Evolutionary conservation across 1,284 basidiomycete species (phyloP), one percentile per base, ranked within the genome.

Genomic region (Neonothopanus nambi): DNA sequence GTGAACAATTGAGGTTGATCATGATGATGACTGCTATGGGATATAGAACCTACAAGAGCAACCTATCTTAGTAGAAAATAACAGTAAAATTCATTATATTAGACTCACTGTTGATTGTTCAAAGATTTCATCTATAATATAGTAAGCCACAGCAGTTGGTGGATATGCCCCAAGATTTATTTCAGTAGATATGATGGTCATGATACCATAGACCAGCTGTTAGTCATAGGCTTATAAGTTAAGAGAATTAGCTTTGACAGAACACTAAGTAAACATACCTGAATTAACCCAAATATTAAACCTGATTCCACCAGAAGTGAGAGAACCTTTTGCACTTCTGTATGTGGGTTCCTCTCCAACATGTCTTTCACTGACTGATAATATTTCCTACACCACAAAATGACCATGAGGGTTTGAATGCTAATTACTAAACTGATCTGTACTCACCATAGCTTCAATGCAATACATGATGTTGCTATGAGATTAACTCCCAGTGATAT

Each of bases 11-110:
- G 8, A 50, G 9, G 38, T 41, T 40, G 11, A 28, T 9, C 48
- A 50, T 50, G 39, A 50, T 50, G 24, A 50, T 50, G 8, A 50
- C 48, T 6, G 28, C 39, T 20, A 50, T 28, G n/a, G 48, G 18
- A 13, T 50, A 42, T 33, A 50, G 17, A 9, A 50, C 33, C 48
- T 50, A 18, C 12, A 17, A 28, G 13, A 17, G n/a, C n/a, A n/a
- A n/a, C n/a, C n/a, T n/a, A 24, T 18, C n/a, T 15, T 6, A 12
- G 20, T 18, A 12, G 33, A 12, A 35, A 35, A 11, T 3, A 35
- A 35, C 13, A 20, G 23, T 36, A 23, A 23, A 13, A 3, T 13
- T 6, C 4, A n/a, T 11, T 23, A 11, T n/a, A 20, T 4, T 13
- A 4, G 13, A 30, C 48, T 18, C 20, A 41, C 48, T 13, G 48